Base-by-base conservation (phyloP, 768 basidiomycete species). In the Leccinum pellstonianum region DNA sequence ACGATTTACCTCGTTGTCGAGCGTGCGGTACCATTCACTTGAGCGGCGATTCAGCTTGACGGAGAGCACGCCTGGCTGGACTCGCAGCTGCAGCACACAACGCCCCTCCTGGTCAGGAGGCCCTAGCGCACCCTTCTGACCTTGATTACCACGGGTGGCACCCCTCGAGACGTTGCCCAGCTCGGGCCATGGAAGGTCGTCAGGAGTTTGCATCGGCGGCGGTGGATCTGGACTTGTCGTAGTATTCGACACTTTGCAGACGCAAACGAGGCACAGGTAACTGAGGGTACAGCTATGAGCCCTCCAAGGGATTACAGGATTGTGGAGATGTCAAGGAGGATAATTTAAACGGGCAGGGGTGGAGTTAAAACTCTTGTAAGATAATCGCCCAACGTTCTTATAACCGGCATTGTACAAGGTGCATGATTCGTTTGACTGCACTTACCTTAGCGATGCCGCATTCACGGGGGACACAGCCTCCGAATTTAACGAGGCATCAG, bases 121-220 rank as follows among this genome's bases (percentile, higher is more conserved):
- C 19, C 88, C 84, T 33, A 91, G 76, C 48, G 86, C 87, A 62
- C 90, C 90, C 70, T 92, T 92, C 71, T 91, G 88, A 52, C 90
- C 90, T 80, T 91, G 90, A 74, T 92, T 92, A 61, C 90, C 90
- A 70, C 90, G 76, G 53, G 90, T 91, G 25, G 90, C 90, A 52
- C 90, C 90, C 58, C 90, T 83, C 57, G 90, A 90, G 64, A 92
- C 88, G 68, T 91, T 92, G 62, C 90, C 90, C 62, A 90, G 80
- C 75, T 92, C 90, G 63, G 90, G 90, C 90, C 90, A 92, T 23
- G 90, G 90, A 56, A 91, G 81, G 79, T 92, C 90, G 78, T 92
- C 90, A 11, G 69, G 46, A 63, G 81, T 68, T 60, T 79, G 74
- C 79, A 81, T 82, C 29, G 41, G 47, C 55, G 48, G 60, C 49